Conservation (phyloP, 2,329 filamentous ascomycete species). For the Hypoxylon rubiginosum region DNA sequence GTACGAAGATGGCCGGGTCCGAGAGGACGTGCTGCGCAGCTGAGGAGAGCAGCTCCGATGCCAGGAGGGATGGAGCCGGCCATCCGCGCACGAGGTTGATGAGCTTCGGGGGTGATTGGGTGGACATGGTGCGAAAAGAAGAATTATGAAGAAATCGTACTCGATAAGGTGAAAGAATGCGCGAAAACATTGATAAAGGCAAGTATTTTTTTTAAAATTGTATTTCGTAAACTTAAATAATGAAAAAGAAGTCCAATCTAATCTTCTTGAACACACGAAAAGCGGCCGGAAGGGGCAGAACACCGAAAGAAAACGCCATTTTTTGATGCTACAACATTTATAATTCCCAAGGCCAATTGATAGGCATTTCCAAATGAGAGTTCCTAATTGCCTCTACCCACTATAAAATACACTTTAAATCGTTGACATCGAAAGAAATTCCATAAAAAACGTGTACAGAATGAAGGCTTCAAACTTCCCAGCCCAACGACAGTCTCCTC, state of each 20-base stretch:
- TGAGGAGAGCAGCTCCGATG: slow-evolving; percentile 21
- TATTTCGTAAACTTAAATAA: background rate
- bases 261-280: background rate
- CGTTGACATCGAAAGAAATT: background rate
- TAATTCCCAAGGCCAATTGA: background rate
- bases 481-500: background rate
- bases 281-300: background rate
- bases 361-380: background rate
- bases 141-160: background rate
- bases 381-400: background rate
- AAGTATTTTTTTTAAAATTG: background rate
- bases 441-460: background rate
- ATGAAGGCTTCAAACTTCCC: background rate
- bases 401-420: background rate
- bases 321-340: background rate
- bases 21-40: slow-evolving; percentile 28
- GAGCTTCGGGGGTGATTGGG: background rate
- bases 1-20: slow-evolving; percentile 19
- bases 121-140: background rate
- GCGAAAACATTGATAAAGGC: background rate
- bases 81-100: slow-evolving; percentile 37
- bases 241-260: background rate
- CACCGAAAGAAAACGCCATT: background rate
- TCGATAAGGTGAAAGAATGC: background rate
- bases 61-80: slow-evolving; percentile 26